Evolutionary conservation across 2,329 filamentous ascomycete species (phyloP).

Genomic region (Leptographium procerum): DNA sequence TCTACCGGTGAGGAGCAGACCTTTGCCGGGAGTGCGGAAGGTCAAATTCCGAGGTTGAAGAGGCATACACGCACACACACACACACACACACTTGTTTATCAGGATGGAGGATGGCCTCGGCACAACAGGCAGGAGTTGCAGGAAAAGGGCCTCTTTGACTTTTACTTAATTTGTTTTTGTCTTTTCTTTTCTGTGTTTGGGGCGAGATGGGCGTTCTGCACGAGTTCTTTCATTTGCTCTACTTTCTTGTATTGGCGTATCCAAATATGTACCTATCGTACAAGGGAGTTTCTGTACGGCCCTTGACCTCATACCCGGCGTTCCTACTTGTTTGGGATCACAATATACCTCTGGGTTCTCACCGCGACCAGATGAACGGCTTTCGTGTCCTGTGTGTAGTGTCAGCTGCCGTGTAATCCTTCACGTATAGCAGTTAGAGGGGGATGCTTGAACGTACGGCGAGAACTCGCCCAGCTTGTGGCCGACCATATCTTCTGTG

Average conservation of each 20-base stretch:
- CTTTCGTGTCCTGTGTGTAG: constrained; percentile 38
- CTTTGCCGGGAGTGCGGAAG: not conserved
- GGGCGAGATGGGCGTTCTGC: not conserved
- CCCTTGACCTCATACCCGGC: not conserved
- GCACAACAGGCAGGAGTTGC: not conserved
- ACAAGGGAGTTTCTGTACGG: not conserved
- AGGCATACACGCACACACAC: too few species aligned
- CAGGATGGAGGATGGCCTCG: not conserved
- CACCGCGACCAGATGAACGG: constrained; percentile 38
- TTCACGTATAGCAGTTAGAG: too few species aligned
- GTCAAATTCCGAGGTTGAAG: too few species aligned
- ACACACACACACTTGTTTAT: not conserved
- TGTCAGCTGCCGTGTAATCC: not conserved
- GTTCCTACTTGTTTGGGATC: not conserved
- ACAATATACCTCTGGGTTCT: not conserved
- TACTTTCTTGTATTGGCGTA: not conserved
- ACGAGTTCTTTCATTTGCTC: not conserved
- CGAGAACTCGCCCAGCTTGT: constrained; percentile 88
- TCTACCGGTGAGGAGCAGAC: constrained; percentile 58
- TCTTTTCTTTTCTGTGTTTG: not conserved
- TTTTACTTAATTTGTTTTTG: constrained; percentile 1
- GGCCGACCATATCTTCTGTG: constrained; percentile 92
- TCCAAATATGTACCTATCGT: not conserved
- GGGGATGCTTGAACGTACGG: constrained; percentile 45
- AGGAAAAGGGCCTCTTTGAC: not conserved